Evolutionary conservation across 768 basidiomycete species (phyloP), one percentile per base, ranked within the genome.

Genomic region (Kwoniella heveanensis): DNA sequence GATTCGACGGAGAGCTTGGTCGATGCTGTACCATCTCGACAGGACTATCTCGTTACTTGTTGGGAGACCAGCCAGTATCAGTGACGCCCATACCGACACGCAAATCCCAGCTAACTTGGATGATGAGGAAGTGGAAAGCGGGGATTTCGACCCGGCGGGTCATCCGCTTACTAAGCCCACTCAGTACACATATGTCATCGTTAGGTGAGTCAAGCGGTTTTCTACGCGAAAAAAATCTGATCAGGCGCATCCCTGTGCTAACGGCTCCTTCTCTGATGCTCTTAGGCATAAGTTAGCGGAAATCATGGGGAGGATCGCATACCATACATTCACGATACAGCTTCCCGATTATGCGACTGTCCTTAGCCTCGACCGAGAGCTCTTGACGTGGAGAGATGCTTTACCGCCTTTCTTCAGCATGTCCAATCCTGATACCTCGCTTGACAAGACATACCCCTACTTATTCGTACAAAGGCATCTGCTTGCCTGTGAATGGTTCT

Each of bases 281-380:
- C 57, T n/a, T n/a, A 75, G 80, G 51, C 80, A 80, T 55, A 71
- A 73, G 26, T 62, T 80, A 1, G 78, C 80, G 3, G 70, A 77
- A 57, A 80, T 80, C 60, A 79, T 79, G 78, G 80, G 80, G 32
- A 57, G 73, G 32, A 81, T 81, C 48, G 74, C 77, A 1, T 77
- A 80, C 58, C 79, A 80, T 47, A 80, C 79, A 22, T 81, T 81
- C 63, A 74, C 80, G 1, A 79, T 81, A 52, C 75, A 76, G 49
- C 63, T 79, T 9, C 80, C 80, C 5, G 76, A 77, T 54, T 81
- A 81, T 54, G 61, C 73, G n/a, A 79, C 74, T 21, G 80, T 81
- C 1, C 62, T 81, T 9, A 77, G 78, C 53, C 68, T 81, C n/a
- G 80, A 81, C 47, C 67, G 76, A 52, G 80, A 81, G 54, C 63